A percentile compares a stretch with the other conserved stretches of the same genome.
These are phyloP conservation scores for Lactarius tabidus DNA, from an alignment of 768 basidiomycete species.

Conservation along the genomic window DNA sequence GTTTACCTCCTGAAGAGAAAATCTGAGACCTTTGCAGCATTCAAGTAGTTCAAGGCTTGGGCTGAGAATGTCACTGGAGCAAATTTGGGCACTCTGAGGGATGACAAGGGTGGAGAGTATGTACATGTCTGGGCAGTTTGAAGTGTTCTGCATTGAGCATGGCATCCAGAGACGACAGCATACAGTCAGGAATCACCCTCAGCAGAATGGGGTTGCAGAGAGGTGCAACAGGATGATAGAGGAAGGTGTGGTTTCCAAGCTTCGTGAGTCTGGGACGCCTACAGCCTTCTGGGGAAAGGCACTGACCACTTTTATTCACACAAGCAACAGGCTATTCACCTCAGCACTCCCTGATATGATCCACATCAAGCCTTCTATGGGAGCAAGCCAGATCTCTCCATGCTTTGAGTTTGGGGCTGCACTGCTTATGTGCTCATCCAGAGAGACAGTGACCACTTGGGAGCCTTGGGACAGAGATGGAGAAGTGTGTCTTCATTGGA, in stretches of 20 bases:
- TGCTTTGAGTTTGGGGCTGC: background rate
- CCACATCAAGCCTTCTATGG: background rate
- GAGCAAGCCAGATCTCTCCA: background rate
- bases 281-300: background rate
- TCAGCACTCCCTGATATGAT: background rate
- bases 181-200: slow-evolving; percentile 7
- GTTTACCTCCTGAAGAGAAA: slow-evolving; percentile 21
- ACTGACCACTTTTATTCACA: background rate
- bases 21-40: slow-evolving; percentile 28
- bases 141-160: slow-evolving; percentile 11
- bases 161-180: slow-evolving; percentile 28
- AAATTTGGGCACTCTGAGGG: slow-evolving; percentile 20
- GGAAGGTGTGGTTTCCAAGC: background rate
- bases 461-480: slow-evolving; percentile 25
- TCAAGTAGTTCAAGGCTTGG: slow-evolving; percentile 32
- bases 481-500: slow-evolving; percentile 39
- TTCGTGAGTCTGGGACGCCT: background rate
- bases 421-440: background rate
- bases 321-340: background rate
- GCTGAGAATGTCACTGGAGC: slow-evolving; percentile 30
- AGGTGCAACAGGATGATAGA: slow-evolving; percentile 33
- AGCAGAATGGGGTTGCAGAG: slow-evolving; percentile 46
- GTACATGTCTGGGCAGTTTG: slow-evolving; percentile 25
- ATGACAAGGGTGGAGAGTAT: slow-evolving; percentile 32
- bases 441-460: slow-evolving; percentile 8